Evolutionary conservation across 2,329 filamentous ascomycete genomes (phyloP), one percentile per base, ranked within the genome.

Genomic region (Orbilia ellipsospora): DNA sequence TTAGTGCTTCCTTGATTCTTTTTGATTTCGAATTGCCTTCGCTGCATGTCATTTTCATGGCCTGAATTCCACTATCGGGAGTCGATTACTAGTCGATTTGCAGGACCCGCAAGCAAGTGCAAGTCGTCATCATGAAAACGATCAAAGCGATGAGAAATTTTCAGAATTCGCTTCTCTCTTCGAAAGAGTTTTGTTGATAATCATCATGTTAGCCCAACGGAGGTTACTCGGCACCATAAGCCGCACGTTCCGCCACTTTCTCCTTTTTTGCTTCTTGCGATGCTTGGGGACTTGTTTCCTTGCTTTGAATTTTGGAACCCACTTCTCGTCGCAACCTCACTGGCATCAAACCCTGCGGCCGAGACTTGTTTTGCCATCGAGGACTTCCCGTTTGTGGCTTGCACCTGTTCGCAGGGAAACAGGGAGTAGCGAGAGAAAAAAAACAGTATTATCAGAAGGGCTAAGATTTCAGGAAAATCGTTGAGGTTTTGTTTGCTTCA

Each of bases 321-420:
- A 69, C 5, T 64, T 61, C 64, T 63, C 67, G 70, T 74, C 70
- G 72, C 72, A 75, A 63, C 72, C 64, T 75, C 72, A 75, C 45
- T 48, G 15, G 44, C 44, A 48, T 18, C 26, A 55, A 62, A 70
- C 66, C 66, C 70, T 75, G 70, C 63, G 62, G 63, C 56, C 70
- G 56, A 74, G 62, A 67, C 57, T 45, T 74, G 70, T 75, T 75
- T 75, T 75, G 72, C 72, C 72, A 75, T 75, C 72, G 70, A 75
- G 72, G 72, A 75, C 72, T 75, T 69, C 72, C 72, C 72, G 72
- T 75, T 75, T 75, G 72, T 75, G 72, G 72, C 72, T 75, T 75
- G 70, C 70, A 68, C 70, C 62, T 74, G 60, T 75, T 69, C 45
- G 59, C 72, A 64, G 61, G 60, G 64, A 75, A 75, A 68, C 63